Evolutionary conservation across 2,329 filamentous ascomycete genomes (phyloP), one percentile per base, ranked within the genome.

Genomic region (Proliferodiscus dingleyae): DNA sequence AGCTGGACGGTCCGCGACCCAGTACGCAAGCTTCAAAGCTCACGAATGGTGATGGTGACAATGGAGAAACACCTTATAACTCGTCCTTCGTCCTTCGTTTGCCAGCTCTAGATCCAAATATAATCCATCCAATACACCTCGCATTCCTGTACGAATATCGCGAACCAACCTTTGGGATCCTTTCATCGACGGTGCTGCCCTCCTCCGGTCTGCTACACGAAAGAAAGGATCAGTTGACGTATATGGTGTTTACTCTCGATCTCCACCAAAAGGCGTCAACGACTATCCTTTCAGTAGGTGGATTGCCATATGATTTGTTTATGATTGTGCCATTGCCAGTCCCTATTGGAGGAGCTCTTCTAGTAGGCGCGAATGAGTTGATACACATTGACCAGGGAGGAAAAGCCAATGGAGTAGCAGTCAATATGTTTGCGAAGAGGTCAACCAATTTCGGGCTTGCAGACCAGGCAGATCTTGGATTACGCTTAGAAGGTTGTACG

Each of bases 381-480:
- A 87, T 98, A 49, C 93, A 98, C 64, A 82, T 98, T 54, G 91
- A 97, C 61, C 93, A 98, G 71, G 89, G 89, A 9, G 93, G 93
- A 23, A 96, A 95, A 65, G 80, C 89, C 10, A 95, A 89, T 60
- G 91, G 89, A 2, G 85, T 97, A 47, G 91, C 86, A 3, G 87
- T 98, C 53, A 98, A 98, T 61, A 79, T 88, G 26, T 94, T 95
- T 68, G 85, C 90, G 4, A 88, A 83, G 63, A 80, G 87, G 50
- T 80, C 81, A 52, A 95, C 91, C 2, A 79, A 85, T 0, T 97
- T 96, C 59, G 80, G 84, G 41, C 81, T 98, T 63, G 77, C 80
- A 4, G 93, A 98, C 63, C 91, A 96, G 66, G 87, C 89, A 1
- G 80, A 87, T 37, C 72, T 97, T 36, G 78, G 78, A 13, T 70